Base-by-base conservation (phyloP, 257 asterid genomes). In the Gentiana dahurica region DNA sequence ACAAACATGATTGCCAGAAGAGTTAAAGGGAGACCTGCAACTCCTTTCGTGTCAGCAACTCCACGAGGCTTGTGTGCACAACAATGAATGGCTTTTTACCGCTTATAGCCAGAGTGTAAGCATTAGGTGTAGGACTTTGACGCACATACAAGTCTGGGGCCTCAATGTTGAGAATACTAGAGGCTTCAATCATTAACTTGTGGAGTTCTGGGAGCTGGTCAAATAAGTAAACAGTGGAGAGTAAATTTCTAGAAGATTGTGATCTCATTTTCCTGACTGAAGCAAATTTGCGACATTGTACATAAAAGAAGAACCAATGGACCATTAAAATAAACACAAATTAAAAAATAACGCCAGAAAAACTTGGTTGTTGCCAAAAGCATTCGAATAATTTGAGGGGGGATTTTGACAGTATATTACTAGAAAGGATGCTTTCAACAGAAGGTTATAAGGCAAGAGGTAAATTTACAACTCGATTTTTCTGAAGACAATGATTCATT, bases 21-120 rank as follows among this genome's bases (percentile, higher is more conserved):
- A 59, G 6, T 33, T 45, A 60, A 5, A 41, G 9, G 9, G 10
- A 43, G 53, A 89, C 97, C 95, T 87, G 96, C 76, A 90, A 75
- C 70, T 90, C 98, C 60, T 84, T 87, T 63, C 83, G 77, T 0
- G 94, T 80, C 61, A 90, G 72, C 57, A 90, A 95, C 77, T 90
- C 98, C 65, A 90, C 89, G 55, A 90, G 84, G 81, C 96, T 90
- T 7, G 97, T 87, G 66, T 90, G 97, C 53, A 90, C 89, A 51
- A 90, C 97, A 61, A 90, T 89, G 71, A 90, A 90, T 1, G 97
- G 97, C 54, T 87, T 87, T 68, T 87, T 90, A 70, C 96, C 97
- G 57, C 94, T 71, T 75, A 90, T 68, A 36, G 98, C 98, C 57
- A 90, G 74, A 62, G 98, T 90, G 71, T 90, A 90, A 49, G 98